Percentiles rank a stretch among this genome's conserved stretches.
Conservation (phyloP, 1,284 basidiomycete genomes). For the Meira nashicola region DNA sequence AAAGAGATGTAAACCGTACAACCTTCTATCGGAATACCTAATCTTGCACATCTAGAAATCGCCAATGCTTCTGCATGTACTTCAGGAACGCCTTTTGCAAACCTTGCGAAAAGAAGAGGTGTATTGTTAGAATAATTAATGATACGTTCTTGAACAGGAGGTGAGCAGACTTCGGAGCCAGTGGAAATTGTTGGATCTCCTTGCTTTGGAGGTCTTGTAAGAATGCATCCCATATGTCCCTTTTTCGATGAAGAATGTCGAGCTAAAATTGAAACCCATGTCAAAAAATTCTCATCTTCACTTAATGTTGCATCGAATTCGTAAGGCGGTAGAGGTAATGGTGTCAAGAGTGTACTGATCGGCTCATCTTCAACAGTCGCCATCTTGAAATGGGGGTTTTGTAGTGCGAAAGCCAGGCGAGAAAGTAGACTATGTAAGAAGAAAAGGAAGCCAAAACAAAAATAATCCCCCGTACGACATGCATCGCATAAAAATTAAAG, state of each 20-base stretch:
- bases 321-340: conserved; percentile 10
- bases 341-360: not conserved
- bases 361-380: conserved; percentile 1
- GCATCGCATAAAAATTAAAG: not conserved
- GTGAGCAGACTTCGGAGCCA: not conserved
- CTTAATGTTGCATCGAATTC: conserved; percentile 11
- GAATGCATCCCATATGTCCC: conserved; percentile 20
- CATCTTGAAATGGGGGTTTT: not conserved
- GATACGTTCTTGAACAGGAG: conserved; percentile 3
- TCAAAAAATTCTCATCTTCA: conserved; percentile 21
- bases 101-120: conserved; percentile 13
- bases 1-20: conserved; percentile 37
- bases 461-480: not conserved
- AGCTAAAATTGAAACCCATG: conserved; percentile 15
- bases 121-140: conserved; percentile 30
- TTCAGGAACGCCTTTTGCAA: conserved; percentile 19
- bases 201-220: conserved; percentile 10
- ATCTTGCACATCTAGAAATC: conserved; percentile 24
- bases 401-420: not conserved
- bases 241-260: conserved; percentile 14
- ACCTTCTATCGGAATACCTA: conserved; percentile 16
- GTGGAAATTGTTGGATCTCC: not conserved
- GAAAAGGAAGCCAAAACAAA: not conserved
- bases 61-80: conserved; percentile 36
- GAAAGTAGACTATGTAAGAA: not conserved